Conservation (phyloP, 257 asterid genomes). For the Solanum clarkiae region DNA sequence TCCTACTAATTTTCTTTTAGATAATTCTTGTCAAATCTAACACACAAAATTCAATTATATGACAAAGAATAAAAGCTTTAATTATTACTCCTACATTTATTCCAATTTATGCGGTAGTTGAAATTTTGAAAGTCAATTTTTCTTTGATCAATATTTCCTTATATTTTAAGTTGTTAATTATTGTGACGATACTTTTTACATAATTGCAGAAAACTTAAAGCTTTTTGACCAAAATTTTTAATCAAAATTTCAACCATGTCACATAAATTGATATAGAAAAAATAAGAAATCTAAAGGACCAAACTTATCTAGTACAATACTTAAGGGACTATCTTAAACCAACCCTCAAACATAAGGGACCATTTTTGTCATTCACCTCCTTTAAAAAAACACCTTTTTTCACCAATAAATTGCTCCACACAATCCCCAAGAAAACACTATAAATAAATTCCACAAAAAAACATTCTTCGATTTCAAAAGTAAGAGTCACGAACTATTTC, state of each 20-base stretch:
- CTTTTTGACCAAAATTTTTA: too few relatives aligned
- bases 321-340: not conserved
- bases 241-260: too few relatives aligned
- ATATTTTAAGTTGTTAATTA: too few relatives aligned
- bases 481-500: not conserved
- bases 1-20: not conserved
- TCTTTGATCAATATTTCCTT: too few relatives aligned
- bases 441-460: not conserved
- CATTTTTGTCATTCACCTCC: not conserved
- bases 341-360: not conserved
- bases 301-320: not conserved
- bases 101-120: too few relatives aligned
- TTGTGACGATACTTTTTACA: too few relatives aligned
- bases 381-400: not conserved
- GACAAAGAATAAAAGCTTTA: not conserved
- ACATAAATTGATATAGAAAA: too few relatives aligned
- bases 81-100: not conserved
- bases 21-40: not conserved
- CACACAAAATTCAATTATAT: not conserved
- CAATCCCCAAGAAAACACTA: not conserved
- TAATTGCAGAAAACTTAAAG: too few relatives aligned
- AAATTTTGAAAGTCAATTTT: too few relatives aligned
- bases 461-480: not conserved
- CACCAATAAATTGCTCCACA: conserved; percentile 1
- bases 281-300: not conserved